Evolutionary conservation across 805 yeast species (phyloP), one percentile per base, ranked within the genome.

Genomic region (Candida endomychidarum): DNA sequence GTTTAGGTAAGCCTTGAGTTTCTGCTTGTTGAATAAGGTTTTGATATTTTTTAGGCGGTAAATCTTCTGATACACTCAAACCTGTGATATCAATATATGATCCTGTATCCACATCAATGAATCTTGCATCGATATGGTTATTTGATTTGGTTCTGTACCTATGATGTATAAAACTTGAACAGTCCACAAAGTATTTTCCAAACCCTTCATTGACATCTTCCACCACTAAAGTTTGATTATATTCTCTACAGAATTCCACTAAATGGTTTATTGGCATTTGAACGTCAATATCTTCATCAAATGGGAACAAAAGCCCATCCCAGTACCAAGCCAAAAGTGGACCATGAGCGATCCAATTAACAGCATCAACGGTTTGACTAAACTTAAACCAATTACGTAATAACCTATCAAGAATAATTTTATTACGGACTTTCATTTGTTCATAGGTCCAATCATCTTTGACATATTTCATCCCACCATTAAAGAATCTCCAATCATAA

Each of bases 401-500:
- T 8, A 58, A 37, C 15, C 60, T 43, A 24, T 56, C 59, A 26
- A 54, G 49, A 21, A 56, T 42, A 10, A 55, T 50, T 21, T 47
- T 49, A 17, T 55, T 51, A 27, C 59, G 38, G 8, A 48, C 42
- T 34, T 43, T 40, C 34, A 51, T 42, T 38, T 60, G 67, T 14
- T 50, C 57, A 29, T 47, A 43, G 15, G 54, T 52, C 65, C 65
- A 60, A 8, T 62, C 66, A 0, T 38, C 38, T 25, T 54, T 56
- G 27, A 75, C 49, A 40, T 67, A 67, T 43, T 74, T 78, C 48
- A 80, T 61, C 3, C 75, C 68, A 11, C 81, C 83, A 47, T 72
- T 72, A 61, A 77, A 80, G 46, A 80, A 81, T 39, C 83, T 58
- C 67, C 72, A 73, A 52, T 81, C 86, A 47, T 77, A 75, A 53